These are phyloP conservation scores for Ormosia emarginata DNA, from an alignment of 306 rosid species.

Conservation along the genomic window DNA sequence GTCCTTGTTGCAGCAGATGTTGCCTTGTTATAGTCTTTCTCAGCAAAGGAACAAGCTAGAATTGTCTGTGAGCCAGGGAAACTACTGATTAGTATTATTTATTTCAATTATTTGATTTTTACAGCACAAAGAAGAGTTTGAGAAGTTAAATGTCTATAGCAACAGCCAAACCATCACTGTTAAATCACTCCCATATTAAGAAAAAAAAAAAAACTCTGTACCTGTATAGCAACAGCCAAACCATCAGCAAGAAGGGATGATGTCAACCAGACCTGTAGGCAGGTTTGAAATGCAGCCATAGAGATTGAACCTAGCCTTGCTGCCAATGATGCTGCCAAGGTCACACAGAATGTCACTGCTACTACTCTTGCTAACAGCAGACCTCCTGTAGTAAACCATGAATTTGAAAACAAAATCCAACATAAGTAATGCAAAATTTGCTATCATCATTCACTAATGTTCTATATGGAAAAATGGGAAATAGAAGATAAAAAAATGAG, in stretches of 20 bases:
- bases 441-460: neutral
- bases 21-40: constrained; percentile 64
- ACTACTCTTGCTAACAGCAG: constrained; percentile 65
- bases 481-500: neutral
- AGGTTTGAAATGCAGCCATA: constrained; percentile 91
- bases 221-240: constrained; percentile 93
- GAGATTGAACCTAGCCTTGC: constrained; percentile 73
- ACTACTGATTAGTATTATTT: neutral
- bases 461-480: neutral
- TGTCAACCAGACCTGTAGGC: constrained; percentile 84
- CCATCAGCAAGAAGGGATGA: constrained; percentile 94
- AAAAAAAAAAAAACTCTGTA: neutral
- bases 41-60: constrained; percentile 82
- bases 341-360: constrained; percentile 90
- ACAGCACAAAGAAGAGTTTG: neutral
- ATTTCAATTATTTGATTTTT: neutral
- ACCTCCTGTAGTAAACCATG: constrained; percentile 43
- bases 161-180: neutral
- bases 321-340: constrained; percentile 83
- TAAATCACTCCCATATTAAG: neutral
- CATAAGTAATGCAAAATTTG: neutral
- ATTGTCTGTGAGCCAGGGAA: constrained; percentile 48
- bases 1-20: constrained; percentile 57
- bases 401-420: neutral
- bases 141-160: neutral